These are phyloP conservation scores for Bipolaris oryzae DNA, from an alignment of 2,329 filamentous ascomycete species.

Conservation along the genomic window DNA sequence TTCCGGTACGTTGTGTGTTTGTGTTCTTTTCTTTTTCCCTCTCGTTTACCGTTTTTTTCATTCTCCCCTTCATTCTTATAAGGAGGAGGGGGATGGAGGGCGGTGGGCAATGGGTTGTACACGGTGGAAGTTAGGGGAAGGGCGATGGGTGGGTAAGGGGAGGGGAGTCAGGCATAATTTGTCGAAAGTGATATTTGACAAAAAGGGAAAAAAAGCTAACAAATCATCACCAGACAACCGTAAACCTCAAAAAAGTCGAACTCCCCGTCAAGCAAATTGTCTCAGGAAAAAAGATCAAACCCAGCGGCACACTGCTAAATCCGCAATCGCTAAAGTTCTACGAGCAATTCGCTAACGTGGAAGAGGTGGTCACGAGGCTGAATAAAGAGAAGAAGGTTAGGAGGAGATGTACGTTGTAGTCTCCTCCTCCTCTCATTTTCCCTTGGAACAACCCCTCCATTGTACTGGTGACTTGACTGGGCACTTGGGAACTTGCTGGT, in stretches of 20 bases:
- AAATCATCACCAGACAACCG: constrained; percentile 64
- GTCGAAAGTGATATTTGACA: too few relatives aligned
- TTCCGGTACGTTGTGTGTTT: constrained; percentile 66
- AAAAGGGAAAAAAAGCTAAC: neutral
- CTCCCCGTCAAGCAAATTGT: constrained; percentile 85
- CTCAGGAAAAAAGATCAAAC: constrained; percentile 73
- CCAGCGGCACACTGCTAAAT: constrained; percentile 77
- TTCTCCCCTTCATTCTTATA: constrained; percentile 62
- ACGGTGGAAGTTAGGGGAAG: too few relatives aligned
- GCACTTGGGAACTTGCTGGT: neutral
- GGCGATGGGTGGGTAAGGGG: too few relatives aligned
- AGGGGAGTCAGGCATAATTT: too few relatives aligned
- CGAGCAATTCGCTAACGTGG: constrained; percentile 77
- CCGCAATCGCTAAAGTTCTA: constrained; percentile 77
- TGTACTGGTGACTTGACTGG: too few relatives aligned
- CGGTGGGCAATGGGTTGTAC: too few relatives aligned
- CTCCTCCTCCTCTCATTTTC: neutral
- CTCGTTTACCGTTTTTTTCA: neutral
- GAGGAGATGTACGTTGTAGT: constrained; percentile 11
- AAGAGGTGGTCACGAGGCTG: constrained; percentile 57
- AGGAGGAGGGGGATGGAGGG: too few relatives aligned
- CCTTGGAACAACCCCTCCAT: neutral
- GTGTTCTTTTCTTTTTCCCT: neutral
- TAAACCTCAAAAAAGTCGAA: constrained; percentile 87
- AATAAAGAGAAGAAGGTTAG: constrained; percentile 18